Evolutionary conservation across 352 stramenopile species (phyloP).

Genomic region (Pythium sukuiense): DNA sequence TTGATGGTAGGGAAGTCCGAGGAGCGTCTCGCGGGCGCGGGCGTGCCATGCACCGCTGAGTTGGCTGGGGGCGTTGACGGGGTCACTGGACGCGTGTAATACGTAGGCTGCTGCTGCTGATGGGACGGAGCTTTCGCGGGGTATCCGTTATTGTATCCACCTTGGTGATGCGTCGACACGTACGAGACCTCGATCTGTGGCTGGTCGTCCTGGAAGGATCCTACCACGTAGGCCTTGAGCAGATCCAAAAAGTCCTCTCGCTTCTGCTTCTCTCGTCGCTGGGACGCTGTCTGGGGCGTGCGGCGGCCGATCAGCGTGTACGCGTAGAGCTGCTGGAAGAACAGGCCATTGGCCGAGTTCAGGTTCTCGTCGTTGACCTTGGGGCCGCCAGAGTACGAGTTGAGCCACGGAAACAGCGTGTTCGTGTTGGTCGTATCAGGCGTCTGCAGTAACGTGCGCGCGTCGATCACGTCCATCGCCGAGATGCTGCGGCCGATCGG

Average conservation of each 20-base stretch:
- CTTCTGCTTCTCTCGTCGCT: constrained; percentile 60
- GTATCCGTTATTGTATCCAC: constrained; percentile 9
- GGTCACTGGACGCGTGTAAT: constrained; percentile 17
- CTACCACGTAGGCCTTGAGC: constrained; percentile 66
- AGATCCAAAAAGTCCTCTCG: constrained; percentile 65
- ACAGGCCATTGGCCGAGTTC: constrained; percentile 67
- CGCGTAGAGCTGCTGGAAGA: constrained; percentile 85
- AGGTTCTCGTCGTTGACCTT: constrained; percentile 55
- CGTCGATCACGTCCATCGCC: constrained; percentile 81
- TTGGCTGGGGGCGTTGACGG: constrained; percentile 11
- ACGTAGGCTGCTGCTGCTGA: constrained; percentile 15
- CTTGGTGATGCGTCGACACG: background rate
- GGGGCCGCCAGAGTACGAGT: constrained; percentile 55
- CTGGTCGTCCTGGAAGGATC: constrained; percentile 50
- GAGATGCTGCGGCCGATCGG: constrained; percentile 63
- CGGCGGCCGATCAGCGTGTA: constrained; percentile 76
- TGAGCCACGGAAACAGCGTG: constrained; percentile 75
- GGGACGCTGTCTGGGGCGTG: constrained; percentile 38
- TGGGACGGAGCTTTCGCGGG: background rate
- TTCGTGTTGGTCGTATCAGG: constrained; percentile 63
- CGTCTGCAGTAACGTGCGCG: constrained; percentile 64
- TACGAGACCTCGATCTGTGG: constrained; percentile 14
- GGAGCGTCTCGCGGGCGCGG: constrained; percentile 7
- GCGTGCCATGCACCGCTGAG: constrained; percentile 13
- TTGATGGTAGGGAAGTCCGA: constrained; percentile 19